Base-by-base conservation (phyloP, 768 basidiomycete species). In the Phaeotremella fagi region DNA sequence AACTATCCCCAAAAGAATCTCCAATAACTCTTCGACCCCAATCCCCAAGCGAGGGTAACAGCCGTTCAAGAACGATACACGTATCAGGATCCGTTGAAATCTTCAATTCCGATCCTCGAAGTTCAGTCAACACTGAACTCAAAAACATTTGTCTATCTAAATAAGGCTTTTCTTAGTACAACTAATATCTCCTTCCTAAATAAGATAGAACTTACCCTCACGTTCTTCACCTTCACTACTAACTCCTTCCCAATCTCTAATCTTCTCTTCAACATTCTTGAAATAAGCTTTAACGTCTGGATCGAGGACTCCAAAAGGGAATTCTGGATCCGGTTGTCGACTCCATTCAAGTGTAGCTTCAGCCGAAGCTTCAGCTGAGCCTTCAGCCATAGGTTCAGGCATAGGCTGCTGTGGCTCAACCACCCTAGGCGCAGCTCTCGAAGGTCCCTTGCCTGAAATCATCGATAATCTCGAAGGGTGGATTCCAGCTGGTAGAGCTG, bases 11-110 rank as follows among this genome's bases (percentile, higher is more conserved):
- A 64, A 99, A 76, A 55, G 84, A 83, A 74, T 95, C 92, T 52
- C 89, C 76, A 56, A 98, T 87, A 4, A 94, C 90, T 50, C 94
- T 80, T 46, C 89, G 80, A n/a, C 87, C 86, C 75, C 91, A 92
- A 74, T 97, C 91, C 68, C 95, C 90, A 87, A 98, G 90, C 1
- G 90, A 91, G 68, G 91, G 81, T 9, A 83, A 70, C 81, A 98
- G 85, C 60, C 92, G 80, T 73, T 99, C 95, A 49, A 99, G 73
- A 42, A 97, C 82, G 11, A 86, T 79, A 0, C 92, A 90, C 66
- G 90, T 92, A 55, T 98, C 91, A 4, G 89, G 88, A 73, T 99
- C 95, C 0, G 91, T 91, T 0, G 90, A 84, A 11, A 95, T 82
- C 55, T 86, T 84, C 47, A 85, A 85, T 75, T 98, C 95, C 72